These are phyloP conservation scores for Metschnikowia kunwiensis DNA, from an alignment of 805 yeast species.

Conservation along the genomic window DNA sequence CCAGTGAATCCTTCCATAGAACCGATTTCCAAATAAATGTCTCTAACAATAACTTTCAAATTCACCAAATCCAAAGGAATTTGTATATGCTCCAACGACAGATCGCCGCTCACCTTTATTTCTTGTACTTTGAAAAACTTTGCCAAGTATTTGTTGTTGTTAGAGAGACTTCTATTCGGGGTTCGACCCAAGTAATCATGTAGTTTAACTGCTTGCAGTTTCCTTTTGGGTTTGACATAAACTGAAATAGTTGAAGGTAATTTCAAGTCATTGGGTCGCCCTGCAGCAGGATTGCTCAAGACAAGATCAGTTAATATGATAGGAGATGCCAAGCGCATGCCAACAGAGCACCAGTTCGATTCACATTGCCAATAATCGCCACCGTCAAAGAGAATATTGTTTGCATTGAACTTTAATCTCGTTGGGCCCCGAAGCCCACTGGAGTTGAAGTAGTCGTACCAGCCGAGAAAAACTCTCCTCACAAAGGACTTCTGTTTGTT, in stretches of 20 bases:
- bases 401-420: conserved; percentile 36
- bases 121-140: conserved; percentile 34
- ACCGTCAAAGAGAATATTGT: conserved; percentile 35
- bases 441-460: conserved; percentile 35
- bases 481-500: conserved; percentile 17
- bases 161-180: not conserved
- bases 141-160: conserved; percentile 25
- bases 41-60: conserved; percentile 29
- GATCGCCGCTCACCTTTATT: conserved; percentile 13
- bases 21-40: conserved; percentile 29
- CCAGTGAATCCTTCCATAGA: conserved; percentile 14
- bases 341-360: conserved; percentile 30
- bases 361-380: conserved; percentile 35
- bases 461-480: conserved; percentile 34
- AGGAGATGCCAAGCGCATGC: conserved; percentile 32
- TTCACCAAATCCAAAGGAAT: conserved; percentile 35
- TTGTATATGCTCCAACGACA: conserved; percentile 26
- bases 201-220: conserved; percentile 18
- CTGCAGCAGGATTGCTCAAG: conserved; percentile 18
- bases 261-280: conserved; percentile 8
- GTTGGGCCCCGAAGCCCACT: conserved; percentile 23
- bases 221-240: conserved; percentile 30
- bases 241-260: conserved; percentile 24
- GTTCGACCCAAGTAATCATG: conserved; percentile 19
- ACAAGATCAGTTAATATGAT: conserved; percentile 37